A percentile compares a stretch with the other conserved stretches of the same genome.
Conservation (phyloP, 2,329 filamentous ascomycete species). For the Hysterium pulicare region DNA sequence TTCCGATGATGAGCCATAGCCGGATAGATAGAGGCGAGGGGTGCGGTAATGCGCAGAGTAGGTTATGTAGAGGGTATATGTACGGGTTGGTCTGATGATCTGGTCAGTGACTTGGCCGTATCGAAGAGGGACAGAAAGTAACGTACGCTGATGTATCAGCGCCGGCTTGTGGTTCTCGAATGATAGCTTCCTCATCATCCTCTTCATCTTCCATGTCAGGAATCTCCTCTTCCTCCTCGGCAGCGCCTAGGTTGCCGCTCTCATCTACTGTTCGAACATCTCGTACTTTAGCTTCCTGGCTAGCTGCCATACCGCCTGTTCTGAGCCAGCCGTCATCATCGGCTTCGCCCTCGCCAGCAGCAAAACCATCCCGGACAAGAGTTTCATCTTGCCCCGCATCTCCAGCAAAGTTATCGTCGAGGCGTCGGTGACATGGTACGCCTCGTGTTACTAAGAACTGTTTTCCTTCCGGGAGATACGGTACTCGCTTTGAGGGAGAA, state of each 20-base stretch:
- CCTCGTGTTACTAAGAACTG: conserved; percentile 94
- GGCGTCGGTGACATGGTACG: conserved; percentile 85
- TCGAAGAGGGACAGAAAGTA: background rate
- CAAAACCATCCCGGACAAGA: conserved; percentile 74
- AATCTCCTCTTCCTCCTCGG: conserved; percentile 72
- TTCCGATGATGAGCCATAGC: conserved; percentile 75
- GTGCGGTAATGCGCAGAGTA: conserved; percentile 97
- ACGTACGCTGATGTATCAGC: conserved; percentile 55
- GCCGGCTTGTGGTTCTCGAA: conserved; percentile 56
- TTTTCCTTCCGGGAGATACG: conserved; percentile 81
- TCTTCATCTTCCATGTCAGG: conserved; percentile 99
- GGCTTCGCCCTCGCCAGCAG: conserved; percentile 45
- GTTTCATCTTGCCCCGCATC: conserved; percentile 83
- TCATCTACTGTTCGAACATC: conserved; percentile 90
- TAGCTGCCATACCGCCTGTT: conserved; percentile 74
- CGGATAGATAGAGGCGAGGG: conserved; percentile 89
- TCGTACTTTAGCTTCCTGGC: conserved; percentile 69
- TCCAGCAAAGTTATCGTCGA: conserved; percentile 91
- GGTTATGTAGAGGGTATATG: conserved; percentile 98
- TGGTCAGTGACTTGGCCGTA: conserved; percentile 11
- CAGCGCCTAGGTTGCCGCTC: conserved; percentile 77
- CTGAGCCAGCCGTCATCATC: conserved; percentile 88
- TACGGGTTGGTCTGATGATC: conserved; percentile 67
- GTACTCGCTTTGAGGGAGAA: conserved; percentile 70
- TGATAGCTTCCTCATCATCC: conserved; percentile 94